Evolutionary conservation across 257 asterid genomes (phyloP).

Genomic region (Dorcoceras hygrometricum): DNA sequence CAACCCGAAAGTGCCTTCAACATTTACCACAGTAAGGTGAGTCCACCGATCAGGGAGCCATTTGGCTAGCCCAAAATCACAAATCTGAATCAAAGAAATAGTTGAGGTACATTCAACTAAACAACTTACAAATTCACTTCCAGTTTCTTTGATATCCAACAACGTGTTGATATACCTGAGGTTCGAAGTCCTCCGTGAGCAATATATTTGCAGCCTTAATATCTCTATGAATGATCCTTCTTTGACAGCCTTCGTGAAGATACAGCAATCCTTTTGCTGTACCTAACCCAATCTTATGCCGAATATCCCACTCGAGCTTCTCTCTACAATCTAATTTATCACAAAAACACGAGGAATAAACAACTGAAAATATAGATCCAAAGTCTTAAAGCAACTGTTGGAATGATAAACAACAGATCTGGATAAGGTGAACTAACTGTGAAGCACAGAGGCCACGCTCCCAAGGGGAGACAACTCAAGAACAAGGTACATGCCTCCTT

Average conservation of each 20-base stretch:
- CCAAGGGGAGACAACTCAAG: constrained; percentile 95
- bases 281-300: background rate
- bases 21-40: constrained; percentile 26
- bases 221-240: background rate
- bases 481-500: constrained; percentile 81
- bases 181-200: background rate
- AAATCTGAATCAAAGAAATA: constrained; percentile 25
- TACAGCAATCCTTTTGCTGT: background rate
- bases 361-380: background rate
- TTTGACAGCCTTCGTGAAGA: background rate
- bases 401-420: no score
- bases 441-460: constrained; percentile 89
- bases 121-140: background rate
- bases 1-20: constrained; percentile 38
- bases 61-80: constrained; percentile 42
- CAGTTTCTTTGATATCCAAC: background rate
- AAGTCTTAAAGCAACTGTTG: background rate
- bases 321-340: background rate
- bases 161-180: background rate
- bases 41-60: constrained; percentile 39
- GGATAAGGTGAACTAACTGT: constrained; percentile 49
- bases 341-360: no score
- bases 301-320: background rate
- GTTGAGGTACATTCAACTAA: background rate
- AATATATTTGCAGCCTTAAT: background rate